Conservation (phyloP, 768 basidiomycete genomes). For the Phlebiopsis flavidoalba region DNA sequence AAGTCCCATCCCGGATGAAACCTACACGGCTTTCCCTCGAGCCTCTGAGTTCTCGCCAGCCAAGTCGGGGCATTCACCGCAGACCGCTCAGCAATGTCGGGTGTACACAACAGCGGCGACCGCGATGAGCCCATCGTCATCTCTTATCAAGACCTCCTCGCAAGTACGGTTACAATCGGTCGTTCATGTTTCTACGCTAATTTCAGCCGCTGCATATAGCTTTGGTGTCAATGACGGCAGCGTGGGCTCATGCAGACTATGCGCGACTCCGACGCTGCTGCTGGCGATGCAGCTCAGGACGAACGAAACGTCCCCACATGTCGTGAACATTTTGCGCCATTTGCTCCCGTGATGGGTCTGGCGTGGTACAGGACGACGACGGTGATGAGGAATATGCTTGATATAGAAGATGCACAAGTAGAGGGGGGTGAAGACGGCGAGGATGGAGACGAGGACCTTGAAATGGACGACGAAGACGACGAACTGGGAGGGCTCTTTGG, state of each 20-base stretch:
- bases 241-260: not conserved
- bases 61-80: not conserved
- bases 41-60: not conserved
- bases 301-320: not conserved
- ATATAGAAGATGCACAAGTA: constrained; percentile 27
- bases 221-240: not conserved
- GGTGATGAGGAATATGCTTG: constrained; percentile 24
- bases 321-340: not conserved
- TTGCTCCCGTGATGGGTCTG: constrained; percentile 1
- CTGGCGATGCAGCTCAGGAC: not conserved
- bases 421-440: constrained; percentile 24
- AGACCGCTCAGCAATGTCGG: not conserved
- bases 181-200: not conserved
- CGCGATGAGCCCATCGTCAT: not conserved
- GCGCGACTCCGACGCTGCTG: not conserved
- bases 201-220: not conserved
- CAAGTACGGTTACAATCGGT: not conserved
- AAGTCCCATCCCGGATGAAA: constrained; percentile 3
- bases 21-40: not conserved
- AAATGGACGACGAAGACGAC: constrained; percentile 15
- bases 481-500: constrained; percentile 27
- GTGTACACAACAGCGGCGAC: not conserved
- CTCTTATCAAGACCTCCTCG: not conserved
- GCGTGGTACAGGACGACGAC: constrained; percentile 13
- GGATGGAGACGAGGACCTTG: constrained; percentile 4